Evolutionary conservation across 495 filamentous ascomycete genomes (phyloP).

Genomic region (Penicillium arizonense): DNA sequence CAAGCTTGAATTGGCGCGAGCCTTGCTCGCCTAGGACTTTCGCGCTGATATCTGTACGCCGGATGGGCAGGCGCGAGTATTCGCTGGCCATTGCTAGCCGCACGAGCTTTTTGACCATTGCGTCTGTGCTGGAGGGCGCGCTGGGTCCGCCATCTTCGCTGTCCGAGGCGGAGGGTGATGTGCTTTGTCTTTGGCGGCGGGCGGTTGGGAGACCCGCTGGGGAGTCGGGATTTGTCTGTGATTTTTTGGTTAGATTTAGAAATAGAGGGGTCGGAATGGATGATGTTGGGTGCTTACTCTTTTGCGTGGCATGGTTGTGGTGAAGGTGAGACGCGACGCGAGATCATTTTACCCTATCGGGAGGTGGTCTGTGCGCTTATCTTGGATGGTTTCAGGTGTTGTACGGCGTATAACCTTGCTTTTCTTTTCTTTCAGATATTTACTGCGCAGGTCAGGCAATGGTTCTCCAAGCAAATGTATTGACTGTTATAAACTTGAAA

Average conservation of each 20-base stretch:
- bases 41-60: constrained; percentile 71
- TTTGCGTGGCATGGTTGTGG: constrained; percentile 37
- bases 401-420: no score
- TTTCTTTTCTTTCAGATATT: no score
- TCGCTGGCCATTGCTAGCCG: constrained; percentile 88
- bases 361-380: constrained; percentile 26
- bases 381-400: constrained; percentile 2
- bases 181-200: constrained; percentile 19
- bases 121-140: constrained; percentile 49
- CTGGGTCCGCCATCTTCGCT: constrained; percentile 25
- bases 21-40: constrained; percentile 54
- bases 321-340: constrained; percentile 16
- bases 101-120: constrained; percentile 84
- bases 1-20: constrained; percentile 58
- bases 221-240: constrained; percentile 1
- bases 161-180: constrained; percentile 11
- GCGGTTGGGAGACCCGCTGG: constrained; percentile 5
- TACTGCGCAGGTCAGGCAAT: no score
- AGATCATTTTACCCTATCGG: constrained; percentile 20
- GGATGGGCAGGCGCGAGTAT: constrained; percentile 75
- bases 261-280: background rate
- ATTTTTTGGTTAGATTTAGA: constrained; percentile 5
- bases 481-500: no score
- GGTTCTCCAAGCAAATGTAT: no score
- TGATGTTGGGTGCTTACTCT: constrained; percentile 27